phyloP scores from a whole-genome alignment of 257 asterid species.

The Plantago major region DNA sequence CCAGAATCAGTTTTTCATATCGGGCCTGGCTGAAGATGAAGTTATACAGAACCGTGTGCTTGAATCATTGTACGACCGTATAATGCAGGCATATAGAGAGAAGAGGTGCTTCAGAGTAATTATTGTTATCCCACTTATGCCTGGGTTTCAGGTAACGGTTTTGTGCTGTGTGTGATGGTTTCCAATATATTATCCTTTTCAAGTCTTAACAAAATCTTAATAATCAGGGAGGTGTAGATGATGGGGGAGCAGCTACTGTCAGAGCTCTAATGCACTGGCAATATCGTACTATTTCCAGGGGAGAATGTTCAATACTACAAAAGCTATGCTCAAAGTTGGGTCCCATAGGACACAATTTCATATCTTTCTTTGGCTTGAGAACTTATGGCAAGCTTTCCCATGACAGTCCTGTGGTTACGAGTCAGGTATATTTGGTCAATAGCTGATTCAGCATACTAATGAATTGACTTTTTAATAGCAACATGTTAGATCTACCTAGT shows the following conservation, averaged over 20 bases:
- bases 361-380: conserved; percentile 87
- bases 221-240: conserved; percentile 92
- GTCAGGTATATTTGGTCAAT: conserved; percentile 53
- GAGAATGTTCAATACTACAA: conserved; percentile 69
- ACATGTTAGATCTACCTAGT: too few species aligned
- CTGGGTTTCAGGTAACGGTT: conserved; percentile 81
- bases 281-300: conserved; percentile 80
- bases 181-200: conserved; percentile 12
- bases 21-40: conserved; percentile 85
- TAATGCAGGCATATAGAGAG: conserved; percentile 65
- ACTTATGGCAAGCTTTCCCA: conserved; percentile 65
- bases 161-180: conserved; percentile 15
- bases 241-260: conserved; percentile 92
- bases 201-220: conserved; percentile 12
- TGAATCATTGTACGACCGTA: conserved; percentile 83
- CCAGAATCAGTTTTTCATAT: conserved; percentile 93
- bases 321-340: conserved; percentile 73
- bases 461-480: too few species aligned
- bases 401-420: conserved; percentile 68
- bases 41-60: conserved; percentile 80
- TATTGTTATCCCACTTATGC: conserved; percentile 85
- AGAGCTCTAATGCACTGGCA: conserved; percentile 99
- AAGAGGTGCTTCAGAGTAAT: conserved; percentile 71
- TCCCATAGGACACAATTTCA: conserved; percentile 53
- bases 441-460: neutral